These are phyloP conservation scores for Chytridiales sp. DNA, from an alignment of 371 early-diverging fungal species.

Conservation along the genomic window DNA sequence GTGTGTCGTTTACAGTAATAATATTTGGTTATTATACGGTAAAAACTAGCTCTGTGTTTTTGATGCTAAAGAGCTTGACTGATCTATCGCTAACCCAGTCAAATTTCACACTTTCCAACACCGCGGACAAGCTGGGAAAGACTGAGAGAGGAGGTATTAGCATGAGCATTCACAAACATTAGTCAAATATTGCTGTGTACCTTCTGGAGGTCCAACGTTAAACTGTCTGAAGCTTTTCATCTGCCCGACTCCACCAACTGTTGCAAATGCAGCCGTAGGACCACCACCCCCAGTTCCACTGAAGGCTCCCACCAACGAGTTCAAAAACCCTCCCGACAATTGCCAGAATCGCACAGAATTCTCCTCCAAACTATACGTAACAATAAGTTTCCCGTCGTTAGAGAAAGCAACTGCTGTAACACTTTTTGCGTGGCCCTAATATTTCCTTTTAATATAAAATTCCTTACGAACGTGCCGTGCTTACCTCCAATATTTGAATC, in stretches of 20 bases:
- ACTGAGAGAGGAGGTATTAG: conserved; percentile 12
- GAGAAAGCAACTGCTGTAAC: conserved; percentile 76
- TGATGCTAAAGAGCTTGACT: conserved; percentile 54
- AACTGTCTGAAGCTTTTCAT: conserved; percentile 58
- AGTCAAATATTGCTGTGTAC: conserved; percentile 25
- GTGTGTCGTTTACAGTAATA: no score
- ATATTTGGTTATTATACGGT: conserved; percentile 32
- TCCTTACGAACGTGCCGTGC: background rate
- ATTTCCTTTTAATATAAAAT: background rate
- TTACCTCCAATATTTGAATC: conserved; percentile 69
- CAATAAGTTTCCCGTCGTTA: conserved; percentile 75
- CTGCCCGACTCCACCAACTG: conserved; percentile 39
- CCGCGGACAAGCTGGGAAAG: conserved; percentile 40
- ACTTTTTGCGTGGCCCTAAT: conserved; percentile 64
- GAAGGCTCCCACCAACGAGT: conserved; percentile 63
- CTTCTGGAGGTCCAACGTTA: conserved; percentile 64
- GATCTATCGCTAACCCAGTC: conserved; percentile 69
- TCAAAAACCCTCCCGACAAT: conserved; percentile 68
- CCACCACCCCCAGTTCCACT: conserved; percentile 25
- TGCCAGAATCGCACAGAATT: conserved; percentile 77
- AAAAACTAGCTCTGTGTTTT: conserved; percentile 36
- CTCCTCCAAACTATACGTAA: conserved; percentile 70
- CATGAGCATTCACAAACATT: background rate
- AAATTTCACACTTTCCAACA: conserved; percentile 59
- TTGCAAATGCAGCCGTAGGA: conserved; percentile 22